Base-by-base conservation (phyloP, 1,284 basidiomycete genomes). In the Rhodotorula sp. region DNA sequence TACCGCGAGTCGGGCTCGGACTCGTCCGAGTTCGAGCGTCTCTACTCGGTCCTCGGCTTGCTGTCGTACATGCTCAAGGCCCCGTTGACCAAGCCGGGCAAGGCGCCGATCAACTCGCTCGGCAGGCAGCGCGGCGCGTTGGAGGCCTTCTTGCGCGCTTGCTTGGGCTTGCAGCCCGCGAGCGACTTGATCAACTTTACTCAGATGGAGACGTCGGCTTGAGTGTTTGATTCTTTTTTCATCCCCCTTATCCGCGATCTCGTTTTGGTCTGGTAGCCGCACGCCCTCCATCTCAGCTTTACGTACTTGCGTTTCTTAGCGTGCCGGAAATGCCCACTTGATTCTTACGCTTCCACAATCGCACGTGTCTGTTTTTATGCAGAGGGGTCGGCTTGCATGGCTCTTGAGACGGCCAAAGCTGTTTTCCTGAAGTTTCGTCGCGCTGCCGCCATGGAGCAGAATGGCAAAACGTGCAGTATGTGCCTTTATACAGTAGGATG, bases 101-200 rank as follows among this genome's bases (percentile, higher is more conserved):
- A 90, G 59, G 92, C 93, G 79, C 93, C 97, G 77, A 91, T 98
- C 83, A 99, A 99, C 88, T 91, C 90, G 79, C 87, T 98, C 78
- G 91, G 90, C 84, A 88, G 95, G 81, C 96, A 99, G 86, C 89
- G 94, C 80, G 92, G 93, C 74, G 96, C 92, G 29, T 88, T 97
- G 75, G 96, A 97, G 84, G 86, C 88, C 72, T 95, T 95, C 88
- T 85, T 96, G 81, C 63, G 75, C 86, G 93, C 93, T 59, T 96
- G 92, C 83, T 84, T 96, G 68, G 93, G 92, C 21, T 84, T 97
- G 61, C 93, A 96, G 83, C 87, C 89, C 73, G 87, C 85, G 80
- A 87, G 85, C 63, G 93, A 96, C 81, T 84, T 97, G 79, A 83
- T 96, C 79, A 65, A 56, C 57, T 75, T 77, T 48, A 72, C 70